phyloP scores from a whole-genome alignment of 2,329 filamentous ascomycete genomes.

The Rosellinia necatrix region DNA sequence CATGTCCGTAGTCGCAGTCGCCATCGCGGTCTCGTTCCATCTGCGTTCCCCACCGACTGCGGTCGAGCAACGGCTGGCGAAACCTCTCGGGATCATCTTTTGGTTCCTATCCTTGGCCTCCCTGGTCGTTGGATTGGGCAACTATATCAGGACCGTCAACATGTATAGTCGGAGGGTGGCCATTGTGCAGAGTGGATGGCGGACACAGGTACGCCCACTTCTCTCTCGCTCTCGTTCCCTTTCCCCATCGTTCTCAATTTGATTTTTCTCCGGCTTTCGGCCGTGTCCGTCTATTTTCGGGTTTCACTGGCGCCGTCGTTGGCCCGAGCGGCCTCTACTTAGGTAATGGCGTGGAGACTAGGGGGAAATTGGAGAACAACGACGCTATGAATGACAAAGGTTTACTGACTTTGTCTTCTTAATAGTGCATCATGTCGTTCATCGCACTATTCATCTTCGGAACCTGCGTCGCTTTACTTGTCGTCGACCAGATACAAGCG shows the following conservation, averaged over 20 bases:
- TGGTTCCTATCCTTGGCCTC: slow-evolving; percentile 83
- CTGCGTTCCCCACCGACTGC: slow-evolving; percentile 72
- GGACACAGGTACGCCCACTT: slow-evolving; percentile 67
- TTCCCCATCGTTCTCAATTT: background rate
- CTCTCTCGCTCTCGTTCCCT: background rate
- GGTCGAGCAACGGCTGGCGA: slow-evolving; percentile 76
- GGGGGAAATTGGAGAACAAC: background rate
- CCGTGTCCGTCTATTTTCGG: background rate
- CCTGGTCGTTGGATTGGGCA: slow-evolving; percentile 75
- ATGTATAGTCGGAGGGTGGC: slow-evolving; percentile 80
- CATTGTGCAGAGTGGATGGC: slow-evolving; percentile 91
- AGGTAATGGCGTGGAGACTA: too few relatives aligned
- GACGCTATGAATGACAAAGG: background rate
- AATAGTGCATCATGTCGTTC: slow-evolving; percentile 55
- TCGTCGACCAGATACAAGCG: slow-evolving; percentile 44
- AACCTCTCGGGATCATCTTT: slow-evolving; percentile 85
- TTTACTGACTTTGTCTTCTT: background rate
- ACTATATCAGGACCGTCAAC: slow-evolving; percentile 82
- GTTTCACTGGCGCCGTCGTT: too few relatives aligned
- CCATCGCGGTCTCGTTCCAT: slow-evolving; percentile 93
- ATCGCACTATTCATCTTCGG: slow-evolving; percentile 67
- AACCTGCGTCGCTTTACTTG: slow-evolving; percentile 67
- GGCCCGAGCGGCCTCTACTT: too few relatives aligned
- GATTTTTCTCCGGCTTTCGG: background rate
- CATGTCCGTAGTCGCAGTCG: slow-evolving; percentile 86